A percentile compares a stretch with the other conserved stretches of the same genome.
Evolutionary conservation across 2,329 filamentous ascomycete genomes (phyloP).

Genomic region (Didymella arachidicola): DNA sequence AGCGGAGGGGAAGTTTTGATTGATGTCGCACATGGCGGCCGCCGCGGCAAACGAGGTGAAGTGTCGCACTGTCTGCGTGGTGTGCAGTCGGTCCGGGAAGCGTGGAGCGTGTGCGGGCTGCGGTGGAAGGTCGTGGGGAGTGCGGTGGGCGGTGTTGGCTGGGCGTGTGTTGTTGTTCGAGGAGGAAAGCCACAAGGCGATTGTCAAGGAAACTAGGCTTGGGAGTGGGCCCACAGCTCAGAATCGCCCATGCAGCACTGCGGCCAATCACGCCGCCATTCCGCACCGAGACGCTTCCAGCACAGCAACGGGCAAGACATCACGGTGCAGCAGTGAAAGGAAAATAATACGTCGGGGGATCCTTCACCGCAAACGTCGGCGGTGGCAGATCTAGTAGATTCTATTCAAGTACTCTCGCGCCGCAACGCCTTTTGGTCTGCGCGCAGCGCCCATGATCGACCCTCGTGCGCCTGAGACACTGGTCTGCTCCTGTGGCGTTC

Average conservation of each 20-base stretch:
- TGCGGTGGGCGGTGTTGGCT: constrained; percentile 19
- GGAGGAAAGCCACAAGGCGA: constrained; percentile 29
- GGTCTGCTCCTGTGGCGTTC: constrained; percentile 25
- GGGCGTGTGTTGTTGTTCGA: constrained; percentile 32
- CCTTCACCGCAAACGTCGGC: constrained; percentile 27
- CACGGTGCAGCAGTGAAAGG: not conserved
- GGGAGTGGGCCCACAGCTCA: constrained; percentile 7
- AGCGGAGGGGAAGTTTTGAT: constrained; percentile 65
- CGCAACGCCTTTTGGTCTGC: constrained; percentile 23
- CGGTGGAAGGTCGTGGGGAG: not conserved
- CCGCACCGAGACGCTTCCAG: constrained; percentile 1
- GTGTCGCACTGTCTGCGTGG: constrained; percentile 23
- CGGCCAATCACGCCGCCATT: constrained; percentile 13
- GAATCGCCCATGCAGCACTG: constrained; percentile 2
- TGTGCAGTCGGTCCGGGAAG: constrained; percentile 7
- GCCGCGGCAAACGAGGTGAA: constrained; percentile 32
- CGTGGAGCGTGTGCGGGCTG: constrained; percentile 5
- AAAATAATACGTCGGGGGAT: constrained; percentile 28
- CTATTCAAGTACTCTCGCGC: constrained; percentile 34
- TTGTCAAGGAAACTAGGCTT: constrained; percentile 16
- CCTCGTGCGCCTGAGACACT: constrained; percentile 29
- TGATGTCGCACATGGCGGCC: constrained; percentile 65
- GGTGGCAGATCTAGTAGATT: constrained; percentile 43
- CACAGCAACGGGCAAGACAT: constrained; percentile 15
- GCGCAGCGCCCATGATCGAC: constrained; percentile 28